Base-by-base conservation (phyloP, 2,329 filamentous ascomycete genomes). In the Colletotrichum costaricense region DNA sequence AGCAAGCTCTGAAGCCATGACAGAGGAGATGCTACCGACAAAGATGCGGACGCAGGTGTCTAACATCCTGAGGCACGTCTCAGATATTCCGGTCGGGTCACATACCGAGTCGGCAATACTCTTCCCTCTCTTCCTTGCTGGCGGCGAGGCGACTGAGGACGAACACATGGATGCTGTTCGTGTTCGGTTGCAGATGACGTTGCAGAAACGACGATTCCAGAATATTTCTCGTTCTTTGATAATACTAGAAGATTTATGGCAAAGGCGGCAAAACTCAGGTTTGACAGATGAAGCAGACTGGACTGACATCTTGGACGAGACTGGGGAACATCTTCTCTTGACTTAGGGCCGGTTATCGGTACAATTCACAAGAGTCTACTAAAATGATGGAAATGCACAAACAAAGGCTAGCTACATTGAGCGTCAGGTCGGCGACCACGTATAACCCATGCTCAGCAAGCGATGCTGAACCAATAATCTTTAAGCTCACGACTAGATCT, bases 51-150 rank as follows among this genome's bases (percentile, higher is more conserved):
- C 62, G 6, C 71, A 73, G 0, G 55, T 73, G 2, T 73, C 71
- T 4, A 62, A 66, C 8, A 73, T 71, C 22, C 14, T 71, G 4
- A 11, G 56, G 46, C 67, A 73, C 1, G 71, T 74, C 11, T 46
- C 62, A 0, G 67, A 65, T 5, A 71, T 74, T 5, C 38, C 73
- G 9, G 58, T 71, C 3, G 73, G 73, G n/a, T 58, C 54, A 9
- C 63, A 66, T n/a, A 57, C 71, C 7, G 71, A 74, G 55, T 74
- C 71, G 7, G 71, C 73, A 1, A 69, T 75, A 0, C 54, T 75
- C 1, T 75, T 75, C 49, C 73, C 73, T 14, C 33, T 75, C 11
- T 75, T 75, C 49, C 63, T 75, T 5, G 71, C 71, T 2, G 73
- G 73, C 4, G 72, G 71, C 2, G 73, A 75, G 49, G 72, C 72